Evolutionary conservation across 306 rosid species (phyloP).

Genomic region (Fagus sylvatica): DNA sequence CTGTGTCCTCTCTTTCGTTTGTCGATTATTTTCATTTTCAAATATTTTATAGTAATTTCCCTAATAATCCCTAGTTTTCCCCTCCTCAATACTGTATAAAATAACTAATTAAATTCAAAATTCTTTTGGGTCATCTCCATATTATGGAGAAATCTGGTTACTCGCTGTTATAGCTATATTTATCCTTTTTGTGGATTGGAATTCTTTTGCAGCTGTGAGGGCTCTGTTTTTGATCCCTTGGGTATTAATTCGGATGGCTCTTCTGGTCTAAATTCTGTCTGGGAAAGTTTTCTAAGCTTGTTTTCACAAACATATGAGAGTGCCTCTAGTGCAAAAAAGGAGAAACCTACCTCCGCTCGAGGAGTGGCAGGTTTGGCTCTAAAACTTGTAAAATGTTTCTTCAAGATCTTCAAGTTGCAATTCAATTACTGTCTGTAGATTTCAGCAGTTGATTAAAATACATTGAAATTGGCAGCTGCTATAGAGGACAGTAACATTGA

Average conservation of each 20-base stretch:
- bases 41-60: neutral
- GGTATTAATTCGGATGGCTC: constrained; percentile 60
- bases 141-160: neutral
- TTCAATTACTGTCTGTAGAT: constrained; percentile 22
- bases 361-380: constrained; percentile 76
- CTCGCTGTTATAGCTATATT: constrained; percentile 13
- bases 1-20: neutral
- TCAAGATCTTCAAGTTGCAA: constrained; percentile 7
- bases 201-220: constrained; percentile 52
- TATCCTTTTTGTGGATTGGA: constrained; percentile 21
- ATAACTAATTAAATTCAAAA: neutral
- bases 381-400: constrained; percentile 9
- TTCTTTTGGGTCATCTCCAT: neutral
- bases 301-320: constrained; percentile 60
- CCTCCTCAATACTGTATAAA: no score
- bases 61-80: neutral
- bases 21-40: neutral
- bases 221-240: constrained; percentile 74
- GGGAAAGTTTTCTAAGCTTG: constrained; percentile 49
- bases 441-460: constrained; percentile 33
- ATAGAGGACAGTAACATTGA: constrained; percentile 93
- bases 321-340: constrained; percentile 66
- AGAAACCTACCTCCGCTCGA: constrained; percentile 63
- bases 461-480: constrained; percentile 67
- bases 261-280: constrained; percentile 50